Conservation (phyloP, 139 green algal species). For the Haematococcus lacustris region DNA sequence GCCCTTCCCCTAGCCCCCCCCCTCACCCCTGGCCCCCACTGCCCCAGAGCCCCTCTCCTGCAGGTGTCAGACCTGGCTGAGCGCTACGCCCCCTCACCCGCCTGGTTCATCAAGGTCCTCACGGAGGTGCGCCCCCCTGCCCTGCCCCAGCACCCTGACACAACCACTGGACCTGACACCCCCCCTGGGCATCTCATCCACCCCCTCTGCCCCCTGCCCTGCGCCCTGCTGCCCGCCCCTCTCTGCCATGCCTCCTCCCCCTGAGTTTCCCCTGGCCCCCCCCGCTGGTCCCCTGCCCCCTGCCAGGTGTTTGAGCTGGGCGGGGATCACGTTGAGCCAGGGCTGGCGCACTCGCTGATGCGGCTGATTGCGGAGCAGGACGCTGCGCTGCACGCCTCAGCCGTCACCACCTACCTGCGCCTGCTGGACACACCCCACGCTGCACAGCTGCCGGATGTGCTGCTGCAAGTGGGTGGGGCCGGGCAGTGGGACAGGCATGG, state of each 20-base stretch:
- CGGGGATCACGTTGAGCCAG: constrained; percentile 68
- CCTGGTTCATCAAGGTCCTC: constrained; percentile 90
- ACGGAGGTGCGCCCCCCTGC: constrained; percentile 36
- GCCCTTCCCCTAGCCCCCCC: no score
- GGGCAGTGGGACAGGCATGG: not conserved
- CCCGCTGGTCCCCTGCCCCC: no score
- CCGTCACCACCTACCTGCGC: no score
- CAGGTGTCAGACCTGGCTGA: constrained; percentile 75
- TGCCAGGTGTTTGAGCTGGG: constrained; percentile 74
- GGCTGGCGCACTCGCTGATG: constrained; percentile 72
- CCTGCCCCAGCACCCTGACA: no score
- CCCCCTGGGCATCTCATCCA: no score
- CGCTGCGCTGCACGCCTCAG: constrained; percentile 23
- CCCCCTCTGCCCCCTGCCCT: no score
- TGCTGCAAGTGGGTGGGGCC: constrained; percentile 58
- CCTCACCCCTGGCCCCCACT: not conserved
- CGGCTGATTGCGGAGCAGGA: constrained; percentile 83
- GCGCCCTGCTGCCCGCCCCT: no score
- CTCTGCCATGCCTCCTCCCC: no score
- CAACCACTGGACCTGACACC: no score
- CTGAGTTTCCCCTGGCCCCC: no score
- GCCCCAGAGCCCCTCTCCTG: constrained; percentile 1
- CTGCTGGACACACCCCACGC: constrained; percentile 36
- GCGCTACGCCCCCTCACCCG: constrained; percentile 76
- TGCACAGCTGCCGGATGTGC: constrained; percentile 51